Percentiles rank a stretch among this genome's conserved stretches.
These are phyloP conservation scores for Vickermania spadyakhi DNA, from an alignment of 208 protist species.

Conservation along the genomic window DNA sequence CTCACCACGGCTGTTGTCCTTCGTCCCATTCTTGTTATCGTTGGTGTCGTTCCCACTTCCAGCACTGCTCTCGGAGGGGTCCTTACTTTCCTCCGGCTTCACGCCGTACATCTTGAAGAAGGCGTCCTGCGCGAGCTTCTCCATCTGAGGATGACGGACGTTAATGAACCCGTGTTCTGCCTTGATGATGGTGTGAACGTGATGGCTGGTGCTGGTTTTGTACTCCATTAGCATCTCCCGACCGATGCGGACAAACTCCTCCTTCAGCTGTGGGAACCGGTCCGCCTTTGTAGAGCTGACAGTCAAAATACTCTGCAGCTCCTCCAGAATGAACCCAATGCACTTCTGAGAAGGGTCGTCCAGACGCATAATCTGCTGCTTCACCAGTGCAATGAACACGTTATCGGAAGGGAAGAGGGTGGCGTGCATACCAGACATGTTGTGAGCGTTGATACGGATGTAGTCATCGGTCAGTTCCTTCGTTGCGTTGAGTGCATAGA, in stretches of 20 bases:
- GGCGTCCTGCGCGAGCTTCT: conserved; percentile 61
- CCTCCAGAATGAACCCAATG: conserved; percentile 94
- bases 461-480: conserved; percentile 92
- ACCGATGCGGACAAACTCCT: conserved; percentile 79
- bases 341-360: conserved; percentile 94
- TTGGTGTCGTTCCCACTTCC: neutral
- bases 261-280: conserved; percentile 88
- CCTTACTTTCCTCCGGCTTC: conserved; percentile 1
- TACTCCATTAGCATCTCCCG: conserved; percentile 74
- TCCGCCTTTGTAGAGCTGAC: conserved; percentile 65
- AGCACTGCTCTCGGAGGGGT: neutral
- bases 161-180: conserved; percentile 97
- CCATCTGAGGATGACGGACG: conserved; percentile 90
- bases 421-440: conserved; percentile 94
- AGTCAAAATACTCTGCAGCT: conserved; percentile 91
- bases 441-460: conserved; percentile 94
- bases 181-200: conserved; percentile 92
- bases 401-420: conserved; percentile 96
- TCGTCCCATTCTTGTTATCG: neutral
- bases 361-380: conserved; percentile 91
- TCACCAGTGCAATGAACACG: conserved; percentile 94
- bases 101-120: conserved; percentile 73
- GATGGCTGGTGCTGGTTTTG: conserved; percentile 59
- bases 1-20: neutral
- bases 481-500: conserved; percentile 79